Conservation (phyloP, 2,329 filamentous ascomycete species). For the Pseudonectria buxi region DNA sequence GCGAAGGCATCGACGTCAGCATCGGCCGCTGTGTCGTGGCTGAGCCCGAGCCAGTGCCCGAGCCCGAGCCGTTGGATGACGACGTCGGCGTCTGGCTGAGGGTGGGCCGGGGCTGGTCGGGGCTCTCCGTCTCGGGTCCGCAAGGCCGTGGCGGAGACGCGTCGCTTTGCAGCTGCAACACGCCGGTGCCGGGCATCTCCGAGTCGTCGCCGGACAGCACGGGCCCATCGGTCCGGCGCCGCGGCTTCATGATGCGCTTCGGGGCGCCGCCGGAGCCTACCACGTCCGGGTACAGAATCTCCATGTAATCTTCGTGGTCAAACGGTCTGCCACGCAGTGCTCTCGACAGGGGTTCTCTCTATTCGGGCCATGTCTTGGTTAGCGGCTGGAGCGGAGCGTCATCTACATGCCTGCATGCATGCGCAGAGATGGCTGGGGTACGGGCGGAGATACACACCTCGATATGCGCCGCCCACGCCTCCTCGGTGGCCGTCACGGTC, state of each 20-base stretch:
- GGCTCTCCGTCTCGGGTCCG: constrained; percentile 14
- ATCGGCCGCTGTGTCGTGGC: constrained; percentile 15
- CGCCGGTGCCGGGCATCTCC: constrained; percentile 41
- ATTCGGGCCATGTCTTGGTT: constrained; percentile 15
- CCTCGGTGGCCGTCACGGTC: constrained; percentile 49
- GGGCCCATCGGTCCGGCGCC: constrained; percentile 41
- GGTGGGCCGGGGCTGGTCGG: constrained; percentile 19
- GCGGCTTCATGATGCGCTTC: constrained; percentile 51
- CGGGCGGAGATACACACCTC: constrained; percentile 38
- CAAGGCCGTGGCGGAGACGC: constrained; percentile 18
- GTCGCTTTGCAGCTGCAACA: constrained; percentile 39
- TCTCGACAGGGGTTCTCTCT: constrained; percentile 53
- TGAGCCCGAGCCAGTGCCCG: too few relatives aligned
- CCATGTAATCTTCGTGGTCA: constrained; percentile 55
- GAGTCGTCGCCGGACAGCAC: constrained; percentile 33
- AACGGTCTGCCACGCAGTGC: constrained; percentile 51
- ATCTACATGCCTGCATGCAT: background rate
- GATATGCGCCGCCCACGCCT: constrained; percentile 51
- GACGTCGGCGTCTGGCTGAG: constrained; percentile 24
- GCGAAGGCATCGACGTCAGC: constrained; percentile 31
- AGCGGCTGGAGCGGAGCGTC: too few relatives aligned
- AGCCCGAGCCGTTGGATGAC: constrained; percentile 15
- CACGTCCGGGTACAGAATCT: constrained; percentile 54
- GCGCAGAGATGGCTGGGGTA: background rate
- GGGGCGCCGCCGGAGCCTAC: constrained; percentile 53